Percentiles rank a stretch among this genome's conserved stretches.
phyloP scores from a whole-genome alignment of 331 rosid genomes.

The Cydonia oblonga region DNA sequence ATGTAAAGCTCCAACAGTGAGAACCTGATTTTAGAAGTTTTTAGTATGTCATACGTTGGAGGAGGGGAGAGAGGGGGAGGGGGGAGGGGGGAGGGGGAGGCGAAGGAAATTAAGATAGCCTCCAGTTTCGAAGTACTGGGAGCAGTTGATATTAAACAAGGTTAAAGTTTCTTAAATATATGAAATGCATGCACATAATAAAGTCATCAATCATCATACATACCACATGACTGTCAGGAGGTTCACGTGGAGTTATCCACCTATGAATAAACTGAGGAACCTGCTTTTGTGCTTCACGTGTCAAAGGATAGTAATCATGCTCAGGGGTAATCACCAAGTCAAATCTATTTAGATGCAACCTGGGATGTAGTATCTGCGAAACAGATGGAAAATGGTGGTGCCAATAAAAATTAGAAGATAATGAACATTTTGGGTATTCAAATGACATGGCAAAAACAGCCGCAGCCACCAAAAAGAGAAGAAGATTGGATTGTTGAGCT shows the following conservation, averaged over 20 bases:
- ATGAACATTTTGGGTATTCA: not conserved
- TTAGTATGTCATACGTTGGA: constrained; percentile 6
- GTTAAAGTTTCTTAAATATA: not conserved
- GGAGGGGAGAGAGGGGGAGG: not conserved
- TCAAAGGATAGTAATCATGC: constrained; percentile 90
- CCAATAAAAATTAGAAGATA: not conserved
- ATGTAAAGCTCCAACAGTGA: constrained; percentile 79
- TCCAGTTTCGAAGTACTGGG: not conserved
- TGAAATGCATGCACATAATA: not conserved
- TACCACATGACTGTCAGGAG: constrained; percentile 85
- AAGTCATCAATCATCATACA: constrained; percentile 17
- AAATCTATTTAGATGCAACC: constrained; percentile 61
- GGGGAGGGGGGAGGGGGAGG: not conserved
- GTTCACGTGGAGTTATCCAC: constrained; percentile 89
- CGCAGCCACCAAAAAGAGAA: not conserved
- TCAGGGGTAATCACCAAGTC: constrained; percentile 84
- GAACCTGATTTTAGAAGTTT: constrained; percentile 43
- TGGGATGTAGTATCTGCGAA: constrained; percentile 75
- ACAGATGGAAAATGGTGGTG: not conserved
- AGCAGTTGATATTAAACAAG: not conserved
- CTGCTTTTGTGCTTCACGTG: constrained; percentile 60
- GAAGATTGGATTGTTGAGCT: not conserved
- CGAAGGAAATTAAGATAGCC: not conserved
- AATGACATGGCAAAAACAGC: not conserved
- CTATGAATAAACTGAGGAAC: constrained; percentile 61